phyloP scores from a whole-genome alignment of 2,329 filamentous ascomycete species.

The Hymenotorrendiella dingleyae region DNA sequence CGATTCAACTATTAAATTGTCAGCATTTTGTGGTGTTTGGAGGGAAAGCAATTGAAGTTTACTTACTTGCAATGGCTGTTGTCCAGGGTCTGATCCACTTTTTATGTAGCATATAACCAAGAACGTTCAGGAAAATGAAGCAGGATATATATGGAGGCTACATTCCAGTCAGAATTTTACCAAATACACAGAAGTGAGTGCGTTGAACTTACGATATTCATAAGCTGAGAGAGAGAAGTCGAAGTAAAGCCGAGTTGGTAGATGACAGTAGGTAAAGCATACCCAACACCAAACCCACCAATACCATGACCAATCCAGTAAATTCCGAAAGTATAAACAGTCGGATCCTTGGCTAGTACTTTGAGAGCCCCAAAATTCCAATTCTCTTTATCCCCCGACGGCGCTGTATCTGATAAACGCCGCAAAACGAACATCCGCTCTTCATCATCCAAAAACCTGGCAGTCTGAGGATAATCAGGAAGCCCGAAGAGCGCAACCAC shows the following conservation, averaged over 20 bases:
- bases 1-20: constrained; percentile 33
- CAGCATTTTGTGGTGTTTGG: too few relatives aligned
- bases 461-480: constrained; percentile 26
- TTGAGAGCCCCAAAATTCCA: constrained; percentile 32
- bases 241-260: constrained; percentile 38
- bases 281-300: constrained; percentile 36
- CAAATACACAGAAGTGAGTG: too few relatives aligned
- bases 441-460: constrained; percentile 25
- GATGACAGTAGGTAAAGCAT: constrained; percentile 38
- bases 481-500: constrained; percentile 33
- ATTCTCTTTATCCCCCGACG: constrained; percentile 28
- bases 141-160: constrained; percentile 35
- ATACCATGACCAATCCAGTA: constrained; percentile 39
- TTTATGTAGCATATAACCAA: constrained; percentile 33
- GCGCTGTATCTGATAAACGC: constrained; percentile 28
- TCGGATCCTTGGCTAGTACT: constrained; percentile 31
- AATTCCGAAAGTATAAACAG: constrained; percentile 33
- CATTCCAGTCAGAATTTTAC: too few relatives aligned
- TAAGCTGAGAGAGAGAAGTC: constrained; percentile 37
- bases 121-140: constrained; percentile 34
- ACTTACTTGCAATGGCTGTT: too few relatives aligned
- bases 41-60: too few relatives aligned
- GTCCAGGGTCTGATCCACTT: constrained; percentile 34
- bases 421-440: constrained; percentile 27
- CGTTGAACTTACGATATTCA: too few relatives aligned